A percentile compares a stretch with the other conserved stretches of the same genome.
Conservation (phyloP, 1,139 yeast genomes). For the Pichia sp. region DNA sequence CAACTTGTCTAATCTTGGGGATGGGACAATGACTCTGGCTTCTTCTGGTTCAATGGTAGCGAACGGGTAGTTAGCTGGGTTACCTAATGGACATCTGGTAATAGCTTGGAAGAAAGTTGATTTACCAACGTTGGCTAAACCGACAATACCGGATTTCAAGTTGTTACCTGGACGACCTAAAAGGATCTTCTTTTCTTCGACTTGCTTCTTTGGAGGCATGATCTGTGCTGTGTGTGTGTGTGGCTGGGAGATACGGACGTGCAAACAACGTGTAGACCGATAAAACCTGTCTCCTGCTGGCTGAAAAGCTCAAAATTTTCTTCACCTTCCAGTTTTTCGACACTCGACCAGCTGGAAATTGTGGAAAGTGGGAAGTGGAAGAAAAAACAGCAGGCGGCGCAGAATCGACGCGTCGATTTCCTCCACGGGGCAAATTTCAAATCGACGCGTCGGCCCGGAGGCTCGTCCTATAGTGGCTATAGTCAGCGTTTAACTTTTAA, state of each 20-base stretch:
- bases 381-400: too few species aligned
- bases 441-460: background rate
- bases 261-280: too few species aligned
- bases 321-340: too few species aligned
- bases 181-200: constrained; percentile 82
- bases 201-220: constrained; percentile 97
- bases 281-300: too few species aligned
- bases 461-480: background rate
- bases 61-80: constrained; percentile 98
- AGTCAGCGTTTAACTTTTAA: too few species aligned
- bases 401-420: too few species aligned
- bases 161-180: constrained; percentile 99
- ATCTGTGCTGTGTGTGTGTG: background rate
- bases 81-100: constrained; percentile 90
- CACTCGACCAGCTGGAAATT: too few species aligned
- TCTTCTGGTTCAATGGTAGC: constrained; percentile 99
- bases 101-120: constrained; percentile 89
- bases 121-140: constrained; percentile 96
- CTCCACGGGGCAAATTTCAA: too few species aligned
- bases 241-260: too few species aligned
- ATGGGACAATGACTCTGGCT: constrained; percentile 96
- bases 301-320: too few species aligned
- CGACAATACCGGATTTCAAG: constrained; percentile 95
- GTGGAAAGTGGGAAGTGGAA: too few species aligned
- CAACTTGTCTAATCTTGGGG: constrained; percentile 73